Evolutionary conservation across 2,329 filamentous ascomycete species (phyloP).

Genomic region (Thelonectria discophora): DNA sequence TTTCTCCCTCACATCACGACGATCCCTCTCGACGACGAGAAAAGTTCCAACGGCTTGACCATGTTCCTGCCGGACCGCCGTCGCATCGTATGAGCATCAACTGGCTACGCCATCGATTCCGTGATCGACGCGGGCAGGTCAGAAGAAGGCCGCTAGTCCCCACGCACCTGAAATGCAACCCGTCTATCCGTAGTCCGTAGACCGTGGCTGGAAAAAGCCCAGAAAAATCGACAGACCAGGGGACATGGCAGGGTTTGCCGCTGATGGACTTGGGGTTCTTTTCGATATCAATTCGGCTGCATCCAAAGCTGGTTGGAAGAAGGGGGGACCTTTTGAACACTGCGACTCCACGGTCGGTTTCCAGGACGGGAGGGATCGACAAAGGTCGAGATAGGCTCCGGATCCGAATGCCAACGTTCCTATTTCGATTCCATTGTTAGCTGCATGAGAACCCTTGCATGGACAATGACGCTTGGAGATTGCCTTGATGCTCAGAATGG

Average conservation of each 20-base stretch:
- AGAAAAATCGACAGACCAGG: not conserved
- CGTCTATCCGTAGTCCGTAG: too few relatives aligned
- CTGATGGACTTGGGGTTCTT: not conserved
- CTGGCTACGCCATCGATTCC: not conserved
- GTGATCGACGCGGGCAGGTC: slow-evolving; percentile 9
- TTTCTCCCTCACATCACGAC: not conserved
- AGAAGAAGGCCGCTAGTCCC: not conserved
- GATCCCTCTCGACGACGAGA: slow-evolving; percentile 2
- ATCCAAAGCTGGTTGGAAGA: slow-evolving; percentile 12
- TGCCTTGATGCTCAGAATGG: slow-evolving; percentile 14
- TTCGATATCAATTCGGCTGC: not conserved
- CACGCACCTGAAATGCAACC: too few relatives aligned
- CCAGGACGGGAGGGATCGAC: slow-evolving; percentile 25
- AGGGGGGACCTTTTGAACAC: slow-evolving; percentile 20
- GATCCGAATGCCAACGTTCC: slow-evolving; percentile 12
- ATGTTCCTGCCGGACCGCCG: not conserved
- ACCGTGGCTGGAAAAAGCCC: not conserved
- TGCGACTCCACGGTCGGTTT: slow-evolving; percentile 18
- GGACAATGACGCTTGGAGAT: slow-evolving; percentile 16
- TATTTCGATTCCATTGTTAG: slow-evolving; percentile 20
- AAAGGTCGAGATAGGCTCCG: slow-evolving; percentile 21
- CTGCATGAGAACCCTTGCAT: slow-evolving; percentile 19
- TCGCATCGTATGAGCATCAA: slow-evolving; percentile 1
- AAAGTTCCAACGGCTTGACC: not conserved
- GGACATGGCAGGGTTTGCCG: not conserved